phyloP scores from a whole-genome alignment of 768 basidiomycete genomes.

The Kwoniella heveanensis region DNA sequence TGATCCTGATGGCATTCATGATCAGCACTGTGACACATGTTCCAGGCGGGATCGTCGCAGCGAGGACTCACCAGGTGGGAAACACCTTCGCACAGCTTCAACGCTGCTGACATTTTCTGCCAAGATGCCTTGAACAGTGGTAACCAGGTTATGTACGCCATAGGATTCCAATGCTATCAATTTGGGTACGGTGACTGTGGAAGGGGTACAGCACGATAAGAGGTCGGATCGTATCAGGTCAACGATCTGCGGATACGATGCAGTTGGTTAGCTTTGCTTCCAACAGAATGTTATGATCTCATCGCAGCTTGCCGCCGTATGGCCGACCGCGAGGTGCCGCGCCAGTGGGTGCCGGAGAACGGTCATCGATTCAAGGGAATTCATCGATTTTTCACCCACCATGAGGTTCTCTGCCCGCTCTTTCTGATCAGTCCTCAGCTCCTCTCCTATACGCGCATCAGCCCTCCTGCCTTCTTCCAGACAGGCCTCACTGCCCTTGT shows the following conservation, averaged over 20 bases:
- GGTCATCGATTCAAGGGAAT: too few species aligned
- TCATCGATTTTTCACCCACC: slow-evolving; percentile 54
- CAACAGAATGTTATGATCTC: too few species aligned
- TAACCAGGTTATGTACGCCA: slow-evolving; percentile 93
- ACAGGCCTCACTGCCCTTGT: slow-evolving; percentile 62
- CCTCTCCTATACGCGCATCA: slow-evolving; percentile 42
- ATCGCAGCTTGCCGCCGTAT: too few species aligned
- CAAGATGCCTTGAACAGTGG: slow-evolving; percentile 78
- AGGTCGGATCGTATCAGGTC: slow-evolving; percentile 93
- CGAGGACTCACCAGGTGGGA: slow-evolving; percentile 87
- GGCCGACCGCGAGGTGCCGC: too few species aligned
- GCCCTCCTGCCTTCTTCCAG: slow-evolving; percentile 25
- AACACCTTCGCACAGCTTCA: slow-evolving; percentile 73
- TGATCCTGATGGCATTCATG: slow-evolving; percentile 65
- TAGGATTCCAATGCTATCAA: slow-evolving; percentile 90
- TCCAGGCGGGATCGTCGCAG: too few species aligned
- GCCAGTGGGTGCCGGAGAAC: too few species aligned
- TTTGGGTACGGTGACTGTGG: slow-evolving; percentile 76
- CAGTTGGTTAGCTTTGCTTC: too few species aligned
- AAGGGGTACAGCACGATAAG: slow-evolving; percentile 72
- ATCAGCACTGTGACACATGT: neutral
- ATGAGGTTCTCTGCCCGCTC: slow-evolving; percentile 96
- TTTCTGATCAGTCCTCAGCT: slow-evolving; percentile 62
- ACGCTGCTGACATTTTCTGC: slow-evolving; percentile 63
- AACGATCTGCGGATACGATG: slow-evolving; percentile 65